Evolutionary conservation across 2,329 filamentous ascomycete genomes (phyloP), one percentile per base, ranked within the genome.

Genomic region (Hortaea werneckii): DNA sequence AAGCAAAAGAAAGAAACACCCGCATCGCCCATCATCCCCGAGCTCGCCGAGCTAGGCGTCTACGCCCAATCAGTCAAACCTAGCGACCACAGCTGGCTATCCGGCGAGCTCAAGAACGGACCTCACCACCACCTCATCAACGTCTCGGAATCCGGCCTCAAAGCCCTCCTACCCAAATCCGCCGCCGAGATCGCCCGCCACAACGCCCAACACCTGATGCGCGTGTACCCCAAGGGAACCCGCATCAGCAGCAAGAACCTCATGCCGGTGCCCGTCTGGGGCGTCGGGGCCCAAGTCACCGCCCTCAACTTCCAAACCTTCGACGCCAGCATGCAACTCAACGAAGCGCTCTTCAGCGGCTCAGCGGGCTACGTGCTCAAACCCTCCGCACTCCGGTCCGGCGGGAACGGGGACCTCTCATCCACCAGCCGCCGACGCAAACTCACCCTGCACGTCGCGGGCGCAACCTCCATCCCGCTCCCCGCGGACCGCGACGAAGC

Each of bases 21-120:
- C 0, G 59, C 68, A 3, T 48, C 42, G 11, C 58, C 69, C 45
- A 83, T 85, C 53, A 69, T 84, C 20, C 78, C 80, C 0, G 80
- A 83, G 54, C 72, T 85, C 1, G 79, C 79, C 1, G 75, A 74
- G 37, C 68, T 85, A 0, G 81, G 81, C 3, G 78, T 85, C 1
- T 85, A 84, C 52, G 81, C 80, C 0, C 81, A 85, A 58, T 82
- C 78, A 0, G 79, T 84, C 46, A 85, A 85, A 58, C 81, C 81
- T 0, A 64, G 66, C 45, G 74, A 84, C 61, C 77, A 80, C 54
- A 80, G 78, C 0, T 85, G 81, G 81, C 83, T 74, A 57, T 73
- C 78, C 3, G 69, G 66, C 2, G 52, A 63, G 11, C 61, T 75
- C 4, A 63, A 70, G 34, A 63, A 69, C 42, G 65, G 72, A 0